Evolutionary conservation across 139 green algal species (phyloP).

Genomic region (Chlorella sp.): DNA sequence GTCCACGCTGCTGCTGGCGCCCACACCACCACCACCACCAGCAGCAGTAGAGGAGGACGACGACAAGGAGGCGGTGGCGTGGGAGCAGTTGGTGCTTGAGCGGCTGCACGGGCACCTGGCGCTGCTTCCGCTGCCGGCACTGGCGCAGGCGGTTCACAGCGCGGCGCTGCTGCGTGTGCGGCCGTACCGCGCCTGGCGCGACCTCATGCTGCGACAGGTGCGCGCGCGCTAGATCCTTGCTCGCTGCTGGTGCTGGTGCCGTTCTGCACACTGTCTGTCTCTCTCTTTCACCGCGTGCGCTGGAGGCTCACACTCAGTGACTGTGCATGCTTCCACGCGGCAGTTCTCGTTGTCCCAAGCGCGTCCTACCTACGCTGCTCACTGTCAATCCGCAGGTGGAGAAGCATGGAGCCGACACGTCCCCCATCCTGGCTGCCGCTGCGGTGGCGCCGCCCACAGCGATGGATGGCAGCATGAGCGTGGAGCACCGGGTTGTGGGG

Average conservation of each 20-base stretch:
- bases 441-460: not conserved
- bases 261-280: not conserved
- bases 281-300: not conserved
- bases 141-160: not conserved
- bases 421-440: not conserved
- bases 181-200: not conserved
- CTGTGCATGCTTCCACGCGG: too few species aligned
- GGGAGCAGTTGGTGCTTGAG: not conserved
- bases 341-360: not conserved
- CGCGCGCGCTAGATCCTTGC: too few species aligned
- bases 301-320: too few species aligned
- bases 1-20: not conserved
- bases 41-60: too few species aligned
- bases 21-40: not conserved
- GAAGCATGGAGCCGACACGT: too few species aligned
- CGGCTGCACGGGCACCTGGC: not conserved
- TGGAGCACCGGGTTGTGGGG: too few species aligned
- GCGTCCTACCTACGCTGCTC: not conserved
- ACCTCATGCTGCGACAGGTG: not conserved
- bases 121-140: not conserved
- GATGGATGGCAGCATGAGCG: not conserved
- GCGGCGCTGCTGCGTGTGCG: not conserved
- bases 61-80: not conserved
- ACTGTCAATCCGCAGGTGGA: not conserved
- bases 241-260: not conserved